phyloP scores from a whole-genome alignment of 1,139 yeast genomes.

The Meyerozyma guilliermondii region DNA sequence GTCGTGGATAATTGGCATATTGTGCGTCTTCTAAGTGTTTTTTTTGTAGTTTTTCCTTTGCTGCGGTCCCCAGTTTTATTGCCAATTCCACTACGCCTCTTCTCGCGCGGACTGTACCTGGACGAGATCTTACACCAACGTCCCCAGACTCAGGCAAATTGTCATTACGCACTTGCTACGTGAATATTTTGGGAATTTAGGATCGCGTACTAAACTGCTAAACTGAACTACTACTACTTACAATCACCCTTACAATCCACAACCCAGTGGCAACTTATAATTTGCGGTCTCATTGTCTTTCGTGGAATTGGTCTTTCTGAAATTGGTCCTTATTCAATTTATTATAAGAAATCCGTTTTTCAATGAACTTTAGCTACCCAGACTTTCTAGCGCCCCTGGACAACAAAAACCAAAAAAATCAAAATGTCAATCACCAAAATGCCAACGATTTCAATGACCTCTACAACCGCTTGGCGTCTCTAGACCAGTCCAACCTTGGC shows the following conservation, averaged over 20 bases:
- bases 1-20: no score
- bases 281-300: no score
- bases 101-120: not conserved
- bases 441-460: constrained; percentile 19
- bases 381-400: constrained; percentile 23
- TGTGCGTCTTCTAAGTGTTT: no score
- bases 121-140: not conserved
- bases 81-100: not conserved
- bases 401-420: not conserved
- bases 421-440: constrained; percentile 3
- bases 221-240: not conserved
- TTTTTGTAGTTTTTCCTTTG: no score
- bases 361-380: constrained; percentile 35
- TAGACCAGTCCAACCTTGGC: constrained; percentile 12
- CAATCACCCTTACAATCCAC: no score
- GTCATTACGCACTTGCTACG: not conserved
- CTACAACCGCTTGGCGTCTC: constrained; percentile 24
- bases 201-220: no score
- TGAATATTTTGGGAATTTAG: no score
- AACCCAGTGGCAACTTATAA: no score
- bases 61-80: not conserved
- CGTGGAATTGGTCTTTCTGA: no score
- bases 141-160: constrained; percentile 1
- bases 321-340: no score
- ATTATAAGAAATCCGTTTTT: no score